Percentiles rank a stretch among this genome's conserved stretches.
Evolutionary conservation across 2,329 filamentous ascomycete genomes (phyloP).

Genomic region (Penicillium brasilianum): DNA sequence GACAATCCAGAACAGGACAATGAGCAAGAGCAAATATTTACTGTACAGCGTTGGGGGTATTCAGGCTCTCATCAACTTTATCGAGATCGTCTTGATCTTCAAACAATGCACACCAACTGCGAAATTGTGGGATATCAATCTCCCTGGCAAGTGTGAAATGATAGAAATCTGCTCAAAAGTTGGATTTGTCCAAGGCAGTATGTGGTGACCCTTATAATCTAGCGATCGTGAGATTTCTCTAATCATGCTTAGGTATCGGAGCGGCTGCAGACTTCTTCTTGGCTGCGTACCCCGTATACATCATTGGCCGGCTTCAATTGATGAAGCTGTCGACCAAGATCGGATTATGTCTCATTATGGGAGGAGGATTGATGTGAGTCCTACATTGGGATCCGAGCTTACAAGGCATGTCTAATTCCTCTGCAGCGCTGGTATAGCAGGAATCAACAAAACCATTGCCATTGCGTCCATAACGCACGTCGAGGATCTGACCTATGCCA

Average conservation of each 20-base stretch:
- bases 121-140: slow-evolving; percentile 21
- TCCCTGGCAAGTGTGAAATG: slow-evolving; percentile 20
- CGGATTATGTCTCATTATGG: slow-evolving; percentile 26
- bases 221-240: background rate
- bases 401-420: background rate
- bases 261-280: slow-evolving; percentile 23
- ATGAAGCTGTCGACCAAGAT: slow-evolving; percentile 26
- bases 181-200: slow-evolving; percentile 27
- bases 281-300: slow-evolving; percentile 25
- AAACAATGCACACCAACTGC: slow-evolving; percentile 20
- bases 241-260: slow-evolving; percentile 12
- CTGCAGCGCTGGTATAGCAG: slow-evolving; percentile 24
- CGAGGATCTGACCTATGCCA: slow-evolving; percentile 22
- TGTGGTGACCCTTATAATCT: background rate
- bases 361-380: slow-evolving; percentile 26
- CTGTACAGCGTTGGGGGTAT: slow-evolving; percentile 22
- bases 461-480: slow-evolving; percentile 23
- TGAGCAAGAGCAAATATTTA: slow-evolving; percentile 17
- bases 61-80: slow-evolving; percentile 23
- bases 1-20: slow-evolving; percentile 20
- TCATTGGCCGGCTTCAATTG: slow-evolving; percentile 25
- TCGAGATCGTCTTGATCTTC: slow-evolving; percentile 23
- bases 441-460: slow-evolving; percentile 26
- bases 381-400: background rate
- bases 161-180: slow-evolving; percentile 21